These are phyloP conservation scores for Trichosanthes cucumerina DNA, from an alignment of 306 rosid species.

Conservation along the genomic window DNA sequence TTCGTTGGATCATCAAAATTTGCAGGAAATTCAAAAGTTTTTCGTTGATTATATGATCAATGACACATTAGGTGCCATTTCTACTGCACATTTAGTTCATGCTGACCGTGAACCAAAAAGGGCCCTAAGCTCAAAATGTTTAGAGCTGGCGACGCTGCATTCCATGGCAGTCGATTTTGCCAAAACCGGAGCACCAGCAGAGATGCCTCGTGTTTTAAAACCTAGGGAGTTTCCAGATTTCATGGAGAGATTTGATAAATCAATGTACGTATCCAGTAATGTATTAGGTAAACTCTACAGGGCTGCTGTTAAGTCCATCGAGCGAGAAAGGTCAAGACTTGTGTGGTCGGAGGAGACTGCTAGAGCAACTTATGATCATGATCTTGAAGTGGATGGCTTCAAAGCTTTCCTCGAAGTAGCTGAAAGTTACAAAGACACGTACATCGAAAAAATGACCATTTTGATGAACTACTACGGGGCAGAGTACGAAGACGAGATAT, in stretches of 20 bases:
- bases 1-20: not conserved
- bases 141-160: slow-evolving; percentile 67
- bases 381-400: slow-evolving; percentile 58
- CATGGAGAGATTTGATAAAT: slow-evolving; percentile 75
- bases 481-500: slow-evolving; percentile 60
- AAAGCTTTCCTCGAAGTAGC: slow-evolving; percentile 49
- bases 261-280: slow-evolving; percentile 57
- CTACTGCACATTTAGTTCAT: slow-evolving; percentile 84
- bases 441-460: slow-evolving; percentile 43
- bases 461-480: slow-evolving; percentile 61
- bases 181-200: slow-evolving; percentile 93
- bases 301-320: slow-evolving; percentile 24
- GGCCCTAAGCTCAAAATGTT: slow-evolving; percentile 61
- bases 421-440: slow-evolving; percentile 43
- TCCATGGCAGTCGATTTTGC: slow-evolving; percentile 99
- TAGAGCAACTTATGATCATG: slow-evolving; percentile 40
- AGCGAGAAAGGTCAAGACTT: slow-evolving; percentile 22
- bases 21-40: slow-evolving; percentile 80
- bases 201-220: slow-evolving; percentile 62
- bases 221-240: slow-evolving; percentile 83
- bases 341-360: slow-evolving; percentile 43
- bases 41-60: slow-evolving; percentile 92
- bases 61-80: slow-evolving; percentile 87
- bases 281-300: slow-evolving; percentile 70
- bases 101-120: slow-evolving; percentile 71